phyloP scores from a whole-genome alignment of 208 protist species.

The Strigomonas culicis region DNA sequence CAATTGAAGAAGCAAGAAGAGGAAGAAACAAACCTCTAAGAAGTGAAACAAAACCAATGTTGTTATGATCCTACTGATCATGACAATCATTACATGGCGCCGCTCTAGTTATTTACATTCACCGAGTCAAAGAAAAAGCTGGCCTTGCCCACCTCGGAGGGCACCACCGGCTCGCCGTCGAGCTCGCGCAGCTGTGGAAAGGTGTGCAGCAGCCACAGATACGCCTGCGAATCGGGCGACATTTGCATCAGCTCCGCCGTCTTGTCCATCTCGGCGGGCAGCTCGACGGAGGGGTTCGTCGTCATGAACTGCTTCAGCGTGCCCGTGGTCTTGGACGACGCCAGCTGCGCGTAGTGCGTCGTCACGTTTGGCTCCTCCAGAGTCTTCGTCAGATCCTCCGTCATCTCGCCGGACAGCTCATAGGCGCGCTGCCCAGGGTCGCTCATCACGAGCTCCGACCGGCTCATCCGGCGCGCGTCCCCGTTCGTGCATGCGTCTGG shows the following conservation, averaged over 20 bases:
- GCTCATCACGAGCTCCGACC: slow-evolving; percentile 24
- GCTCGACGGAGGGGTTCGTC: slow-evolving; percentile 13
- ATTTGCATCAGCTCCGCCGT: slow-evolving; percentile 25
- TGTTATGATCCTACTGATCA: background rate
- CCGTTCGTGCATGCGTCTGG: background rate
- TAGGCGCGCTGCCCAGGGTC: background rate
- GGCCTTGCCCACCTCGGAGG: slow-evolving; percentile 38
- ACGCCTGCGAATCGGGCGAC: slow-evolving; percentile 24
- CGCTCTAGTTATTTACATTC: background rate
- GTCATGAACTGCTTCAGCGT: slow-evolving; percentile 26
- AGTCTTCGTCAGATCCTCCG: background rate
- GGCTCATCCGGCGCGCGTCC: slow-evolving; percentile 15
- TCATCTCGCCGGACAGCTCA: background rate
- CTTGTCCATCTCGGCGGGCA: slow-evolving; percentile 23
- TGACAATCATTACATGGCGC: background rate
- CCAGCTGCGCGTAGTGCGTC: slow-evolving; percentile 29
- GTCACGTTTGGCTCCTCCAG: background rate
- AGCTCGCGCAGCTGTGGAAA: slow-evolving; percentile 40
- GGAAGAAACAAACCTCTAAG: background rate
- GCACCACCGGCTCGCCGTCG: slow-evolving; percentile 22
- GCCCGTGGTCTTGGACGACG: slow-evolving; percentile 21
- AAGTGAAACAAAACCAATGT: background rate
- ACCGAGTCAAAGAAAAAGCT: slow-evolving; percentile 29
- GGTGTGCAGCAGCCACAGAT: slow-evolving; percentile 32
- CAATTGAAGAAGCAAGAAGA: background rate